These are phyloP conservation scores for Hypoxylon sp. DNA, from an alignment of 2,329 filamentous ascomycete species.

Conservation along the genomic window DNA sequence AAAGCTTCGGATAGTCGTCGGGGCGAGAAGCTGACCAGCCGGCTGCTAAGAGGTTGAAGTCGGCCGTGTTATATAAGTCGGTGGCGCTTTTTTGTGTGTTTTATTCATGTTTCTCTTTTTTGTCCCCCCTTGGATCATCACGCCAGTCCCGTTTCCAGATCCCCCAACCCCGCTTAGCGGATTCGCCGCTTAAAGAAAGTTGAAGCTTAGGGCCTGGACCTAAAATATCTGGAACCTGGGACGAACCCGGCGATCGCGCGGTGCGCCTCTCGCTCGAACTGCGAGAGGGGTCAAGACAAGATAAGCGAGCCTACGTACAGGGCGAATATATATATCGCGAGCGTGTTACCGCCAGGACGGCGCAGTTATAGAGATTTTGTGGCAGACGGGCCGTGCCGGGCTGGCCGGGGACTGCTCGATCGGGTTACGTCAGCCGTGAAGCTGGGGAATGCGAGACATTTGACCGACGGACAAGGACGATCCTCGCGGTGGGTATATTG, in stretches of 20 bases:
- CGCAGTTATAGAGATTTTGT: constrained; percentile 4
- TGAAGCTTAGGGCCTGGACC: constrained; percentile 1
- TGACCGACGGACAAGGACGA: constrained; percentile 10
- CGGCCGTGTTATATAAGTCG: background rate
- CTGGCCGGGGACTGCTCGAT: background rate
- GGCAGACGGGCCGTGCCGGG: constrained; percentile 16
- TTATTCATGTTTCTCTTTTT: too few species aligned
- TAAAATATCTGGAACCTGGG: background rate
- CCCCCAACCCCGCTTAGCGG: constrained; percentile 6
- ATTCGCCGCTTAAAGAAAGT: too few species aligned
- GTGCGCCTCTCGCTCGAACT: background rate
- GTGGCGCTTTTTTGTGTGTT: too few species aligned
- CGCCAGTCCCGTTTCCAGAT: constrained; percentile 12
- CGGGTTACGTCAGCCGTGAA: constrained; percentile 21
- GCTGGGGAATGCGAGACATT: background rate
- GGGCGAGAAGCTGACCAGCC: background rate
- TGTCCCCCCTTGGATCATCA: too few species aligned
- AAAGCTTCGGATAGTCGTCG: background rate
- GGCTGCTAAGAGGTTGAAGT: background rate
- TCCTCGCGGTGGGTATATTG: constrained; percentile 18
- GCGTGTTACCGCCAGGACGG: constrained; percentile 2
- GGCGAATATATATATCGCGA: background rate
- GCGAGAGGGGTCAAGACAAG: constrained; percentile 1
- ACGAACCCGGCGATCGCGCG: constrained; percentile 7
- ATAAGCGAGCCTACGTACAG: background rate